phyloP scores from a whole-genome alignment of 768 basidiomycete species.

The Heimioporus sp. region DNA sequence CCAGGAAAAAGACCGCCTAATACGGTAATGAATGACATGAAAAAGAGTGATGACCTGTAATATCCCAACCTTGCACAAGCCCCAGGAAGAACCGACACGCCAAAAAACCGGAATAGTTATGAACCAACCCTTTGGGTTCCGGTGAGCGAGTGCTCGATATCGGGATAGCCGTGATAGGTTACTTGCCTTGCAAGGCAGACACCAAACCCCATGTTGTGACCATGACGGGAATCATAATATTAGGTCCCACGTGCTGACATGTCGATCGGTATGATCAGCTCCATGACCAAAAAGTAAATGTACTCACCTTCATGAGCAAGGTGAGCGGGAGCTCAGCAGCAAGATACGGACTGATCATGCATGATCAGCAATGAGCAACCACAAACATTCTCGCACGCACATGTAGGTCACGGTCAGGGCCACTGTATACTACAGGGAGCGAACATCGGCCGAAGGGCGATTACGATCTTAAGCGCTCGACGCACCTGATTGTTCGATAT shows the following conservation, averaged over 20 bases:
- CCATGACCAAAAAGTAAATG: not conserved
- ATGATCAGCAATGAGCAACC: not conserved
- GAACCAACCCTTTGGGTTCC: constrained; percentile 39
- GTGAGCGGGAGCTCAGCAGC: constrained; percentile 58
- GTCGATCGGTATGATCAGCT: not conserved
- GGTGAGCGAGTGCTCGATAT: not conserved
- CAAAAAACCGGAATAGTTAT: constrained; percentile 50
- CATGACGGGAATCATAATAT: constrained; percentile 59
- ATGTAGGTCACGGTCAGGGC: constrained; percentile 29
- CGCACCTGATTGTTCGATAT: constrained; percentile 27
- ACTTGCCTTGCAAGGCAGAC: constrained; percentile 53
- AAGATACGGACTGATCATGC: constrained; percentile 42
- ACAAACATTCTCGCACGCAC: constrained; percentile 8
- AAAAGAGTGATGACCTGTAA: not conserved
- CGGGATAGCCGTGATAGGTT: not conserved
- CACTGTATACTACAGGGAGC: constrained; percentile 30
- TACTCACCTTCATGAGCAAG: constrained; percentile 47
- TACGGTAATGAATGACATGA: not conserved
- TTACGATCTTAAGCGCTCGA: not conserved
- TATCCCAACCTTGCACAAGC: constrained; percentile 49
- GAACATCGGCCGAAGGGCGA: not conserved
- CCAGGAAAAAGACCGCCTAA: constrained; percentile 57
- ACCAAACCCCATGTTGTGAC: constrained; percentile 65
- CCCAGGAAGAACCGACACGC: constrained; percentile 50
- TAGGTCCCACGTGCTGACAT: constrained; percentile 42